phyloP scores from a whole-genome alignment of 116 monocot genomes.

The Phalaenopsis hybrid region DNA sequence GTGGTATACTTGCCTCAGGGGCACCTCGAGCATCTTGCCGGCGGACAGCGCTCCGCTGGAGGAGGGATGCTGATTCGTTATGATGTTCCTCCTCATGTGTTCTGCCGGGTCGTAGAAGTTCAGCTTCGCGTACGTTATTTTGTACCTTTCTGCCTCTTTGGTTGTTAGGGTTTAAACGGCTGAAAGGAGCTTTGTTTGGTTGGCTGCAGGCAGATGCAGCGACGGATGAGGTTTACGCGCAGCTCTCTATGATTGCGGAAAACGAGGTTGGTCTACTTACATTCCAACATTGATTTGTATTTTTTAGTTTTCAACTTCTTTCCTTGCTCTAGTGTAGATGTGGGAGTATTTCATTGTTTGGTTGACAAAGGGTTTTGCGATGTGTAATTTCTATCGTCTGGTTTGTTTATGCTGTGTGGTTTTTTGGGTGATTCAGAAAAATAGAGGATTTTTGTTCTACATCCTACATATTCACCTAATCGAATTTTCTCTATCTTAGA shows the following conservation, averaged over 20 bases:
- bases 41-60: background rate
- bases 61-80: background rate
- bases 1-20: constrained; percentile 91
- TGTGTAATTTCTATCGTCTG: background rate
- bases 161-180: constrained; percentile 6
- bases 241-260: constrained; percentile 57
- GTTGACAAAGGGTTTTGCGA: background rate
- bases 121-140: constrained; percentile 41
- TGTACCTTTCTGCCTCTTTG: background rate
- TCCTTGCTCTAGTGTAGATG: background rate
- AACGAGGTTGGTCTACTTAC: constrained; percentile 29
- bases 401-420: background rate
- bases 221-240: constrained; percentile 71
- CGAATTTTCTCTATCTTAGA: background rate
- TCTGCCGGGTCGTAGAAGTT: constrained; percentile 69
- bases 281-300: background rate
- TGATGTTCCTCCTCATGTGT: constrained; percentile 59
- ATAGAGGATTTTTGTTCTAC: background rate
- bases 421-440: background rate
- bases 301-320: background rate
- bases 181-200: background rate
- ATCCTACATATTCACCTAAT: background rate
- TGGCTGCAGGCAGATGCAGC: constrained; percentile 54
- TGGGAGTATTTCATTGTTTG: background rate
- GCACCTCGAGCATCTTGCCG: constrained; percentile 52